Conservation (phyloP, 75 land plant species). For the Pinus albicaulis region DNA sequence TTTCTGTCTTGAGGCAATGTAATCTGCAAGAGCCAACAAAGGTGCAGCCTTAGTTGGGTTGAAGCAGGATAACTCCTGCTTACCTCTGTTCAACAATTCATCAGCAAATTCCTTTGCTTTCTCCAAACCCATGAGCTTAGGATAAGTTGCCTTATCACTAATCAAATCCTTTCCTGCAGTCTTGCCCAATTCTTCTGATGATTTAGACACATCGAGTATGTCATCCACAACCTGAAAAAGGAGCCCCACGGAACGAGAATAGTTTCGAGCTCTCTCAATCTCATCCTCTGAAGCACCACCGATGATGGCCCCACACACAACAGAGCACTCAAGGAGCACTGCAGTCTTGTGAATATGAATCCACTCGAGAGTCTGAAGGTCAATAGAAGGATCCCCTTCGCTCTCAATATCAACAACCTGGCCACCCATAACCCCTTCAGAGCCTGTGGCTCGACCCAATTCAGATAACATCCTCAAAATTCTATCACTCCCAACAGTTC, state of each 20-base stretch:
- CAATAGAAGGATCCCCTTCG: slow-evolving; percentile 28
- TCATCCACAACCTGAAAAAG: slow-evolving; percentile 40
- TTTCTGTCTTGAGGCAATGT: slow-evolving; percentile 35
- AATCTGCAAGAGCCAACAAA: slow-evolving; percentile 37
- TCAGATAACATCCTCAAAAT: slow-evolving; percentile 40
- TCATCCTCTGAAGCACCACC: slow-evolving; percentile 66
- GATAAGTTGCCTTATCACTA: slow-evolving; percentile 37
- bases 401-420: slow-evolving; percentile 44
- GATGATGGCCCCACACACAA: slow-evolving; percentile 59
- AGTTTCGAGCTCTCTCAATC: slow-evolving; percentile 43
- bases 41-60: slow-evolving; percentile 18
- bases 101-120: slow-evolving; percentile 25
- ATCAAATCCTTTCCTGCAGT: slow-evolving; percentile 42
- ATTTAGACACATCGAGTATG: slow-evolving; percentile 42
- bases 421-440: slow-evolving; percentile 53
- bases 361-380: slow-evolving; percentile 35
- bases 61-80: slow-evolving; percentile 31
- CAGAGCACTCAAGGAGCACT: slow-evolving; percentile 47
- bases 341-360: slow-evolving; percentile 63
- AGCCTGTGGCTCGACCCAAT: slow-evolving; percentile 45
- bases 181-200: slow-evolving; percentile 44
- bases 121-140: slow-evolving; percentile 46
- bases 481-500: slow-evolving; percentile 13
- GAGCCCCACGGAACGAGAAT: slow-evolving; percentile 46
- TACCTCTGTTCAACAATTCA: slow-evolving; percentile 23